Base-by-base conservation (phyloP, 2,329 filamentous ascomycete genomes). In the Plenodomus tracheiphilus region DNA sequence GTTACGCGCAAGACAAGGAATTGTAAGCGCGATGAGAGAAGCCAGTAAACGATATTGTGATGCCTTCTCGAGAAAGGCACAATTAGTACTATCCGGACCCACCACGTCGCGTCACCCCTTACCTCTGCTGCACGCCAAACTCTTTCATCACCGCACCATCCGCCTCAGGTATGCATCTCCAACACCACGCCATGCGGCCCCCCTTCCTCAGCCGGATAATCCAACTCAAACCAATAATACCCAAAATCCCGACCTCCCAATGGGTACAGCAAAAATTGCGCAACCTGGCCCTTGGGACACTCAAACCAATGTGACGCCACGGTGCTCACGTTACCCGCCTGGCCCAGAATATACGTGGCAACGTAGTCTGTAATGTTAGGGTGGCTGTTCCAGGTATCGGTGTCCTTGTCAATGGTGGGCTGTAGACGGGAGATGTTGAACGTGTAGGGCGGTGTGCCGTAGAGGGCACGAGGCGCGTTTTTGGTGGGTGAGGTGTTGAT, bases 161-260 rank as follows among this genome's bases (percentile, higher is more conserved):
- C n/a, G n/a, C n/a, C n/a, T 40, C 25, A 58, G 2, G 28, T 39
- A 41, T 58, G 53, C 62, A 69, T 63, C 37, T 68, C 68, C 46
- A 67, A 63, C 22, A 61, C 61, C 39, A 71, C 53, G 2, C 69
- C 69, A 57, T 72, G 61, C 25, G 61, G 51, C 4, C 61, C 61
- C 0, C 61, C 61, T 16, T 55, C 38, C 4, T 10, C 35, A 11
- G 45, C 19, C 8, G 53, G 56, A 42, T 68, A 59, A 20, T 62
- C 55, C 46, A 69, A 32, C 49, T 71, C 69, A 54, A 58, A 70
- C 67, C 68, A 70, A 10, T 46, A 59, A 3, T 65, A 42, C 15
- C 54, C 58, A 22, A 65, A 54, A n/a, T 54, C 43, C 21, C 49
- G 49, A 3, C 34, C 40, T 15, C 54, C 44, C 37, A 41, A 56